Base-by-base conservation (phyloP, 495 filamentous ascomycete genomes). In the Podospora fimiseda region DNA sequence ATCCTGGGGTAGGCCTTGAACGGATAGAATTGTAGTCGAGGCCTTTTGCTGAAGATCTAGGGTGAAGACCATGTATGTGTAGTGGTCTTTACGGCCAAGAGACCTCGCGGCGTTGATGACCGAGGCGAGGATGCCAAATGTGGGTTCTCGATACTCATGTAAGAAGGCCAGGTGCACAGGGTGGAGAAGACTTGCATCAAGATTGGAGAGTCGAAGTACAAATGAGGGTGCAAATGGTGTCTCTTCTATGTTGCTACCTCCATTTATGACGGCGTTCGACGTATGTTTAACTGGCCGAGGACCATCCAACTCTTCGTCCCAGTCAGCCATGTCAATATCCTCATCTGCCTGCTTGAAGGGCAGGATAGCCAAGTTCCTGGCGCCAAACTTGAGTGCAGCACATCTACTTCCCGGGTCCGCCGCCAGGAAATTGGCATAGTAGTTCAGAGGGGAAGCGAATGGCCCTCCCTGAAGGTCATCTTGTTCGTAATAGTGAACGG, bases 401-500 rank as follows among this genome's bases (percentile, higher is more conserved):
- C 94, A 97, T 65, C 91, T 80, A 65, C 87, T 96, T 56, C 87
- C 86, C 19, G 93, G 92, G 65, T 99, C 93, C 48, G 89, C 89
- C 13, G 83, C 85, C 57, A 99, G 75, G 51, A 88, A 85, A 62
- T 85, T 95, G 60, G 80, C 77, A 69, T 80, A 85, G 43, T 80
- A 74, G 60, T 79, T 80, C 52, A 90, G 64, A 41, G 85, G 82
- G 19, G 82, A 80, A 27, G 80, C 78, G 86, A 84, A 97, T 16
- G 84, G 90, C 60, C 77, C 85, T 24, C 80, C 78, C 51, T 80
- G 79, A 54, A 90, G 73, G 60, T 96, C 90, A 62, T 96, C 91
- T 64, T 90, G 82, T 66, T 99, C 93, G 65, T 97, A 99, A 72
- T 91, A 96, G 72, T 99, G 93, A 58, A 99, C 90, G 22, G 90